These are phyloP conservation scores for Phoenix dactylifera DNA, from an alignment of 176 grass and related monocot genomes.

Conservation along the genomic window DNA sequence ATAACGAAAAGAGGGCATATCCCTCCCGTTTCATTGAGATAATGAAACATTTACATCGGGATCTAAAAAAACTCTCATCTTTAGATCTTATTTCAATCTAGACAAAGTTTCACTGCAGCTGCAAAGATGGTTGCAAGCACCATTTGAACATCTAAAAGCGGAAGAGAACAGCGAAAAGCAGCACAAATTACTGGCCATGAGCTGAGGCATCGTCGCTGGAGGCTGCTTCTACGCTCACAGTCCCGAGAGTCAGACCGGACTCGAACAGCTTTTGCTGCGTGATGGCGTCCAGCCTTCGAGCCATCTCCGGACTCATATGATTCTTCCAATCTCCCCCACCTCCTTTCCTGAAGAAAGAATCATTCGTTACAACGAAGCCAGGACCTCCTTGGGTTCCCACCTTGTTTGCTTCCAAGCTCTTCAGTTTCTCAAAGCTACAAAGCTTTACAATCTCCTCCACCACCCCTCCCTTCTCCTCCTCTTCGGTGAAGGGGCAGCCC, in stretches of 20 bases:
- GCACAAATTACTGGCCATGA: no score
- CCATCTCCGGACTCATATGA: conserved; percentile 29
- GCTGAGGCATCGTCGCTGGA: no score
- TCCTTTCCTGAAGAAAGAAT: conserved; percentile 31
- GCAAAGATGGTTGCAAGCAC: no score
- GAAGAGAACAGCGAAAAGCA: no score
- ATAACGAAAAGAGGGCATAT: no score
- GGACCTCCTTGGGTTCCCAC: neutral
- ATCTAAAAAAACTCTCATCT: no score
- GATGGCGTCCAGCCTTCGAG: conserved; percentile 21
- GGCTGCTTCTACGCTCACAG: no score
- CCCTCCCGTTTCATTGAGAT: no score
- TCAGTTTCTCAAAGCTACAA: conserved; percentile 24
- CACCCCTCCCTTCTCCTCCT: conserved; percentile 15
- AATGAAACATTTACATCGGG: no score
- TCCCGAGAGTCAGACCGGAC: conserved; percentile 21
- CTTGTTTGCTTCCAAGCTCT: conserved; percentile 19
- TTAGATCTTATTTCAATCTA: no score
- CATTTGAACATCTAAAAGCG: no score
- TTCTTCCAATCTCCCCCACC: conserved; percentile 38
- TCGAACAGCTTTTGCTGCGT: conserved; percentile 33
- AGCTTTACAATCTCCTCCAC: conserved; percentile 14
- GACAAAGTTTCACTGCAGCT: no score
- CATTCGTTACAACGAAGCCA: conserved; percentile 19
- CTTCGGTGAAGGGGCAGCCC: conserved; percentile 24